Percentiles rank a stretch among this genome's conserved stretches.
These are phyloP conservation scores for Tuctoria greenei DNA, from an alignment of 176 grass and related monocot genomes.

Conservation along the genomic window DNA sequence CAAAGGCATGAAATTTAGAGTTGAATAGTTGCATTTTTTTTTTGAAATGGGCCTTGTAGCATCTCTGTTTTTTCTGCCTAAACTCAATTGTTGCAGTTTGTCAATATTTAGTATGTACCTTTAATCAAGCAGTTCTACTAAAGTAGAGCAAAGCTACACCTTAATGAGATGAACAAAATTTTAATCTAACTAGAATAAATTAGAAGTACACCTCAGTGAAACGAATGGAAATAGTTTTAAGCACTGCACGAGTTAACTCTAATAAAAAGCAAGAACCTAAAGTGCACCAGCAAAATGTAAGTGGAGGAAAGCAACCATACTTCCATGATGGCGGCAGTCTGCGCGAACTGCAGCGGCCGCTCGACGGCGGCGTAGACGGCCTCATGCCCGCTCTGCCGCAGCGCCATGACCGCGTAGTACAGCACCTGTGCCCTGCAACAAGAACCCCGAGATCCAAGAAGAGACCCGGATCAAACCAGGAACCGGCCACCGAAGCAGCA, in stretches of 20 bases:
- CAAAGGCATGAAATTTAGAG: background rate
- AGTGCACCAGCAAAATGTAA: background rate
- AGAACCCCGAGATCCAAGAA: background rate
- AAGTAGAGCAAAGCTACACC: background rate
- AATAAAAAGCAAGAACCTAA: background rate
- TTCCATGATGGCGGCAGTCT: conserved; percentile 10
- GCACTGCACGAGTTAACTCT: background rate
- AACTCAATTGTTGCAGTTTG: background rate
- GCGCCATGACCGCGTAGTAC: background rate
- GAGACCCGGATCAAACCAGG: background rate
- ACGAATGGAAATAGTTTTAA: background rate
- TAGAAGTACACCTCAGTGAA: background rate
- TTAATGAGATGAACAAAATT: background rate
- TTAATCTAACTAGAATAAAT: background rate
- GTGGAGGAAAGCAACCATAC: background rate
- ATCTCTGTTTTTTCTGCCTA: background rate
- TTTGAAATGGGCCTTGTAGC: background rate
- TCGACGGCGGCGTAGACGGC: background rate
- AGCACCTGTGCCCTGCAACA: conserved; percentile 26
- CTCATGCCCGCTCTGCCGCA: background rate
- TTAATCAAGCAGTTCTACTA: background rate
- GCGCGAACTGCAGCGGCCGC: conserved; percentile 3
- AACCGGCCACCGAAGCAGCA: background rate
- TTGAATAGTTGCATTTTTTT: conserved; percentile 1
- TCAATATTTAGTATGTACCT: background rate